These are phyloP conservation scores for Nymphaea colorata DNA, from an alignment of 164 flowering plant genomes.

Conservation along the genomic window DNA sequence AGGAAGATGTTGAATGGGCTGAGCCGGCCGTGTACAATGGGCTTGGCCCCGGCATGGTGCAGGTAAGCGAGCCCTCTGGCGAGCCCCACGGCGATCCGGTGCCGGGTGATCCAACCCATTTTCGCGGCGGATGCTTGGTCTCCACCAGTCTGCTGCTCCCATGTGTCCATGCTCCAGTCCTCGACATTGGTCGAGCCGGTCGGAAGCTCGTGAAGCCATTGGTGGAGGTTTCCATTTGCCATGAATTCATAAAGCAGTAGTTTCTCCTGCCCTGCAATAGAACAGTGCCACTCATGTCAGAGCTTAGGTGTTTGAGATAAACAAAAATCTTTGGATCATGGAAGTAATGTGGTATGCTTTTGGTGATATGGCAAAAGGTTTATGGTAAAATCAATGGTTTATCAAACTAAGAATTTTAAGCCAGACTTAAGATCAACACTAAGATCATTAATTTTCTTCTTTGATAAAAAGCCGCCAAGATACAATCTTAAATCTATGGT, in stretches of 20 bases:
- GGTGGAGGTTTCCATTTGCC: slow-evolving; percentile 72
- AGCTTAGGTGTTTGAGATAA: too few relatives aligned
- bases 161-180: slow-evolving; percentile 86
- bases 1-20: slow-evolving; percentile 57
- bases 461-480: too few relatives aligned
- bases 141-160: slow-evolving; percentile 34
- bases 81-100: slow-evolving; percentile 71
- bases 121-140: slow-evolving; percentile 15
- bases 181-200: slow-evolving; percentile 53
- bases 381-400: too few relatives aligned
- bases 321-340: too few relatives aligned
- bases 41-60: slow-evolving; percentile 76
- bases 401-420: too few relatives aligned
- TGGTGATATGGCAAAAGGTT: too few relatives aligned
- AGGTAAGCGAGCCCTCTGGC: slow-evolving; percentile 92
- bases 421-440: too few relatives aligned
- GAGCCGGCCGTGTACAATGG: slow-evolving; percentile 67
- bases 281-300: too few relatives aligned
- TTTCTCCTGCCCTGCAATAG: slow-evolving; percentile 64
- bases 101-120: slow-evolving; percentile 64
- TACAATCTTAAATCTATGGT: neutral
- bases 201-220: slow-evolving; percentile 88
- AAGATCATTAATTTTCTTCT: too few relatives aligned
- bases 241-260: slow-evolving; percentile 71
- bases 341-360: too few relatives aligned